Percentiles rank a stretch among this genome's conserved stretches.
Evolutionary conservation across 2,329 filamentous ascomycete species (phyloP).

Genomic region (Acrocalymma vagum): DNA sequence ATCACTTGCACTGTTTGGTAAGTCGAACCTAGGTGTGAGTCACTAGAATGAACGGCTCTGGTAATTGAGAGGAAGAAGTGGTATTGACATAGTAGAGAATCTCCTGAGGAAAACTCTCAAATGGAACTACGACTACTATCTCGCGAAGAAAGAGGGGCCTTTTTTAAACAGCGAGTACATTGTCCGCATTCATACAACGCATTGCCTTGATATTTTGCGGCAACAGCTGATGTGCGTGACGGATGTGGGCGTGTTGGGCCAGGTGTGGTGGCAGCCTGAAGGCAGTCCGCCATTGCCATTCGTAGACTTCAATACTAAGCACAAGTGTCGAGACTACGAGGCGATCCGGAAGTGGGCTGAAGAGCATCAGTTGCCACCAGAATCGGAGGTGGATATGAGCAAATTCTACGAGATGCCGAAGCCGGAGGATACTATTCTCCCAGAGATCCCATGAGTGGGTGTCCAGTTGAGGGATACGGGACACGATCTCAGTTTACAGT

Average conservation of each 20-base stretch:
- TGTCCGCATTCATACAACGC: conserved; percentile 63
- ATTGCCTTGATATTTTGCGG: conserved; percentile 69
- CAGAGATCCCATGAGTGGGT: conserved; percentile 34
- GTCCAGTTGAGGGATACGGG: background rate
- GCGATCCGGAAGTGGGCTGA: conserved; percentile 64
- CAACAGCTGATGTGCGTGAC: conserved; percentile 71
- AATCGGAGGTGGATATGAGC: conserved; percentile 46
- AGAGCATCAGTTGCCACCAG: conserved; percentile 57
- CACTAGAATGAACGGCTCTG: too few species aligned
- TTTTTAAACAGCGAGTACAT: conserved; percentile 66
- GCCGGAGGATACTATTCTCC: conserved; percentile 37
- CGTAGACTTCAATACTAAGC: conserved; percentile 69
- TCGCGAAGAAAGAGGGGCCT: conserved; percentile 56
- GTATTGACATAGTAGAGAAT: conserved; percentile 53
- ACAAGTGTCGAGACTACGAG: conserved; percentile 67
- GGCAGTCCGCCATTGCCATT: conserved; percentile 58
- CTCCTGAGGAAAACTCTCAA: conserved; percentile 66
- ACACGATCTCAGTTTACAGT: too few species aligned
- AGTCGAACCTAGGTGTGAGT: conserved; percentile 1
- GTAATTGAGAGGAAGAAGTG: too few species aligned
- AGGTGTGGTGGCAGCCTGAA: conserved; percentile 64
- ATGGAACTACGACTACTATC: conserved; percentile 69
- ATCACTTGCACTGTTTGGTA: conserved; percentile 68
- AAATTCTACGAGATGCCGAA: conserved; percentile 55
- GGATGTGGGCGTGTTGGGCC: conserved; percentile 67